A percentile compares a stretch with the other conserved stretches of the same genome.
Conservation (phyloP, 2,329 filamentous ascomycete species). For the Pseudocercospora pini-densiflorae region DNA sequence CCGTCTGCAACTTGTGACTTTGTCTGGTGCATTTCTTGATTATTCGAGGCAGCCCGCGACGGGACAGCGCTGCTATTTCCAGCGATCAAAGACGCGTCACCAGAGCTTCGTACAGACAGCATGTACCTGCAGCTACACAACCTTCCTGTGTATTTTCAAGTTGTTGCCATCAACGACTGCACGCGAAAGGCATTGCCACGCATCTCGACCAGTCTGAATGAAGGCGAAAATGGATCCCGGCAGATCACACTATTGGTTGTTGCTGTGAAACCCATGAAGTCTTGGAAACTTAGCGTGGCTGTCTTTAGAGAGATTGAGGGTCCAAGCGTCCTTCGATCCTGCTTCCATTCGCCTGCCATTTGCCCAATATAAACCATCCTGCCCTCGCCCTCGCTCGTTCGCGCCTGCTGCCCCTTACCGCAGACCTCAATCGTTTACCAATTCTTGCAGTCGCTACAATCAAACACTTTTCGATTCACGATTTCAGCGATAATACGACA, state of each 20-base stretch:
- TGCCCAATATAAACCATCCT: constrained; percentile 1
- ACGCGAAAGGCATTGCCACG: neutral
- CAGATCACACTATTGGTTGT: neutral
- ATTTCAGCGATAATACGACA: neutral
- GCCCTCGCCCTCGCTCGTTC: constrained; percentile 5
- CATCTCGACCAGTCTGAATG: neutral
- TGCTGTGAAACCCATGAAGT: neutral
- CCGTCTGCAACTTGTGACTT: neutral
- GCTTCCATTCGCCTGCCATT: neutral
- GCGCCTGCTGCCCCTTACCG: constrained; percentile 3
- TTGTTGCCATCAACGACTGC: neutral
- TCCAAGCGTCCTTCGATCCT: neutral
- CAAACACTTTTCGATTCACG: constrained; percentile 3
- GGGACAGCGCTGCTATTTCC: neutral
- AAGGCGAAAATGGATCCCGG: neutral
- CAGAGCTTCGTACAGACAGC: constrained; percentile 3
- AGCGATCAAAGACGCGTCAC: neutral
- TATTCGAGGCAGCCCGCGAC: neutral
- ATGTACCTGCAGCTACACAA: neutral
- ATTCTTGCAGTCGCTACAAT: neutral
- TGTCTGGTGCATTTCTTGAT: neutral
- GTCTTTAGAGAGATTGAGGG: neutral
- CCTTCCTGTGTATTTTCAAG: neutral
- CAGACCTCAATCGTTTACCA: neutral
- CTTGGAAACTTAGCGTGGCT: neutral